Evolutionary conservation across 2,329 filamentous ascomycete species (phyloP), one percentile per base, ranked within the genome.

Genomic region (Penicillium janthinellum): DNA sequence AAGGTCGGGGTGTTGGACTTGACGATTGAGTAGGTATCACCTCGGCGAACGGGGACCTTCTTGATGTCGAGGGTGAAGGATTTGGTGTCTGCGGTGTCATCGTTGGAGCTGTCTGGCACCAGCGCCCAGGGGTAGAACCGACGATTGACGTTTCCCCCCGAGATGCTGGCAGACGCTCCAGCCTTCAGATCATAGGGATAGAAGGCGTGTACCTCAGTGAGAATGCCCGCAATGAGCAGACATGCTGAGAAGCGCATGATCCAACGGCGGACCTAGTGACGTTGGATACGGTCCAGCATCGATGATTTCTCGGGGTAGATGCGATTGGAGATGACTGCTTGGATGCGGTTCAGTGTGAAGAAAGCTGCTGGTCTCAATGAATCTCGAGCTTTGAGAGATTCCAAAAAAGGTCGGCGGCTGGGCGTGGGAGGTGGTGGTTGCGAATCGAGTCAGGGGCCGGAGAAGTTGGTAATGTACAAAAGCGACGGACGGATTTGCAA

Each of bases 21-120:
- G 39, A 78, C 67, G 11, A 84, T 79, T 7, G 75, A 72, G 70
- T 82, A 85, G 2, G 70, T 66, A 67, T 85, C 84, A 59, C 80
- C 75, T 45, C 83, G 80, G 28, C 75, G 77, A 35, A 71, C 67
- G 15, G 72, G 67, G n/a, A 70, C 48, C 60, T 72, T 79, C 54
- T 71, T 76, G 51, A 80, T 67, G 62, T 77, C 74, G 45, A 79
- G 58, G 5, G 72, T 76, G 20, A 73, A 49, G 44, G 70, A 57
- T 39, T 62, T 60, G 15, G 64, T 64, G 5, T 62, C 61, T 5
- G 55, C 17, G n/a, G 65, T 59, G 31, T 71, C 67, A 47, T 67
- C 62, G 31, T 66, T 54, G 12, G 60, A 51, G 14, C 64, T 48
- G 10, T 64, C 58, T 1, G 61, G 54, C 8, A 63, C 41, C 5